phyloP scores from a whole-genome alignment of 2,329 filamentous ascomycete species.

The Lojkania enalia region DNA sequence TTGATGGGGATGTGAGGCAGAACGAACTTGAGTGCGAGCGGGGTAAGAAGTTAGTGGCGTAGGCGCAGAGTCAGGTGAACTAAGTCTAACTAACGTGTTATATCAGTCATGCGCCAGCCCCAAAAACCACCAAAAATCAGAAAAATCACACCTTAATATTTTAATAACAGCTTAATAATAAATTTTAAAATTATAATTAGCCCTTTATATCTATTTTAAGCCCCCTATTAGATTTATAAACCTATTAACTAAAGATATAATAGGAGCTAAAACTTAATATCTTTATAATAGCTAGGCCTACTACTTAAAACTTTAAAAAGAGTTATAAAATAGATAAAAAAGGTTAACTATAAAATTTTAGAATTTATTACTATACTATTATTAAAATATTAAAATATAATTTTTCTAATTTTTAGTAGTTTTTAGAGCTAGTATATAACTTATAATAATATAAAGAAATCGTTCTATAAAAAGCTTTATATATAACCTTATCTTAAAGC shows the following conservation, averaged over 20 bases:
- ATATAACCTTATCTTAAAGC: too few species aligned
- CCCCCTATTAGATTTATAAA: background rate
- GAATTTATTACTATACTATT: background rate
- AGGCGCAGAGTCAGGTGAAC: too few species aligned
- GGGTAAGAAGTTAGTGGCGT: too few species aligned
- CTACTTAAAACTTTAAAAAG: background rate
- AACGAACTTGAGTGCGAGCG: too few species aligned
- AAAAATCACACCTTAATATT: slow-evolving; percentile 3
- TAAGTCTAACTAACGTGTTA: slow-evolving; percentile 1
- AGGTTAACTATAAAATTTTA: background rate
- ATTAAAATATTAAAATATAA: slow-evolving; percentile 1
- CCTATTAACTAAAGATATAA: background rate
- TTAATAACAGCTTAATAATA: slow-evolving; percentile 2
- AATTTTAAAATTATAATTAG: slow-evolving; percentile 2
- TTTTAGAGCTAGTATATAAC: background rate
- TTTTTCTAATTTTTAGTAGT: slow-evolving; percentile 2
- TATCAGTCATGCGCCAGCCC: slow-evolving; percentile 1
- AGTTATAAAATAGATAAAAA: too few species aligned
- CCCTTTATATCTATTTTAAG: background rate
- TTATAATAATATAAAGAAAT: too few species aligned
- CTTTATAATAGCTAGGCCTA: background rate
- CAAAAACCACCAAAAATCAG: slow-evolving; percentile 4
- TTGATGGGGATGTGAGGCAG: too few species aligned
- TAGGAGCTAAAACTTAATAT: background rate
- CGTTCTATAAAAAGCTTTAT: too few species aligned